Evolutionary conservation across 2,329 filamentous ascomycete genomes (phyloP).

Genomic region (Sporothrix humicola): DNA sequence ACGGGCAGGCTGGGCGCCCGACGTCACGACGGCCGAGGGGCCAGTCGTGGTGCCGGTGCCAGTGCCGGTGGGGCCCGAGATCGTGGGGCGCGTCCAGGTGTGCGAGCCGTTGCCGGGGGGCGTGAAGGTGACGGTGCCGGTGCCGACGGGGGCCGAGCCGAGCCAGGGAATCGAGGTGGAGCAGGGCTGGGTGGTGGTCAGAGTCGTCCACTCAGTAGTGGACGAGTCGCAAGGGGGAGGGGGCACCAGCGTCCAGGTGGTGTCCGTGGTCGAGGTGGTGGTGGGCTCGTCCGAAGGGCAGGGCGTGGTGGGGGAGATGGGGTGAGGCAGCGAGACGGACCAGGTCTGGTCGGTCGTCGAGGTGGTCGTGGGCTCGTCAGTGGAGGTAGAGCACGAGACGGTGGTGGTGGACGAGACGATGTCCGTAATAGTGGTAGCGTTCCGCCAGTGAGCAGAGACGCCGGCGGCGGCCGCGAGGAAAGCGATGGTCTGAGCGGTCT

Average conservation of each 20-base stretch:
- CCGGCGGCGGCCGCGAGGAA: constrained; percentile 33
- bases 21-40: constrained; percentile 23
- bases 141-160: constrained; percentile 11
- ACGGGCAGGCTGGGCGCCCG: constrained; percentile 31
- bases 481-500: constrained; percentile 32
- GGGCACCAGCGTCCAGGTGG: no score
- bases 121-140: constrained; percentile 26
- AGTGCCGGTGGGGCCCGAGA: not conserved
- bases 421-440: constrained; percentile 19
- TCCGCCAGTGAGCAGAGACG: constrained; percentile 29
- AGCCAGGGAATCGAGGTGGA: not conserved
- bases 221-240: no score
- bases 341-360: not conserved
- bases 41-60: not conserved
- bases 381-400: constrained; percentile 25
- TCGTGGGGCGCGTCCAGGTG: constrained; percentile 25
- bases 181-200: constrained; percentile 29
- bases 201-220: constrained; percentile 5
- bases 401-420: constrained; percentile 24
- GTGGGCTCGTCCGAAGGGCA: no score
- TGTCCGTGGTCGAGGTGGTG: no score
- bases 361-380: no score
- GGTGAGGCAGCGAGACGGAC: no score
- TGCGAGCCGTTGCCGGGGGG: constrained; percentile 26
- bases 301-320: no score